These are phyloP conservation scores for Saposhnikovia divaricata DNA, from an alignment of 129 eudicot species.

Conservation along the genomic window DNA sequence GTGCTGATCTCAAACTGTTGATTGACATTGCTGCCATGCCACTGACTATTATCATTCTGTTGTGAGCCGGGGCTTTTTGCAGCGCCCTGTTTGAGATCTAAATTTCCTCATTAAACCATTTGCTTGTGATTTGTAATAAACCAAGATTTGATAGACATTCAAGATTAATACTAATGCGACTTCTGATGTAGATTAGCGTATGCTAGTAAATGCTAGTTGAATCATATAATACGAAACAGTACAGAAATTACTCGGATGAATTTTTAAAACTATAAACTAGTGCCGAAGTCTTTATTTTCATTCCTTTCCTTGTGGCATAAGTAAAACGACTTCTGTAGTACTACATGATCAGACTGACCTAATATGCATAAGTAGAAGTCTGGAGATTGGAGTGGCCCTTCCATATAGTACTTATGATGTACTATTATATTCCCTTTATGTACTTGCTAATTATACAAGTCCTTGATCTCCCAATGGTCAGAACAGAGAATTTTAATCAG, in stretches of 20 bases:
- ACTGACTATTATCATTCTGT: background rate
- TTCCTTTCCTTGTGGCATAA: background rate
- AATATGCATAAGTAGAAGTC: background rate
- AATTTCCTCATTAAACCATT: background rate
- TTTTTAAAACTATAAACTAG: background rate
- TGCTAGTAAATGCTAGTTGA: background rate
- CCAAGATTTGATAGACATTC: background rate
- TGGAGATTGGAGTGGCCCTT: slow-evolving; percentile 4
- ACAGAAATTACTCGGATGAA: background rate
- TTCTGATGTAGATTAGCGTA: no score
- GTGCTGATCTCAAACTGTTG: background rate
- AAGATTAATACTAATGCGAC: background rate
- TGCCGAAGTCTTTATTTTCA: background rate
- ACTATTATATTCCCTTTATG: slow-evolving; percentile 1
- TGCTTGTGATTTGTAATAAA: background rate
- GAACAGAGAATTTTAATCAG: background rate
- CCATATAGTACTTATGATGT: background rate
- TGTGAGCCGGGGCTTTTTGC: background rate
- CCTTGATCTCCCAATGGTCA: slow-evolving; percentile 1
- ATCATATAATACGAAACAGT: background rate
- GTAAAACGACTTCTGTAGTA: background rate
- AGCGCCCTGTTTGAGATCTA: background rate
- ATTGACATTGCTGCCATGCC: background rate
- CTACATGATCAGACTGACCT: background rate
- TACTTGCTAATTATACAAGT: slow-evolving; percentile 1